Percentiles rank a stretch among this genome's conserved stretches.
These are phyloP conservation scores for Podaxis sp. DNA, from an alignment of 768 basidiomycete species.

Conservation along the genomic window DNA sequence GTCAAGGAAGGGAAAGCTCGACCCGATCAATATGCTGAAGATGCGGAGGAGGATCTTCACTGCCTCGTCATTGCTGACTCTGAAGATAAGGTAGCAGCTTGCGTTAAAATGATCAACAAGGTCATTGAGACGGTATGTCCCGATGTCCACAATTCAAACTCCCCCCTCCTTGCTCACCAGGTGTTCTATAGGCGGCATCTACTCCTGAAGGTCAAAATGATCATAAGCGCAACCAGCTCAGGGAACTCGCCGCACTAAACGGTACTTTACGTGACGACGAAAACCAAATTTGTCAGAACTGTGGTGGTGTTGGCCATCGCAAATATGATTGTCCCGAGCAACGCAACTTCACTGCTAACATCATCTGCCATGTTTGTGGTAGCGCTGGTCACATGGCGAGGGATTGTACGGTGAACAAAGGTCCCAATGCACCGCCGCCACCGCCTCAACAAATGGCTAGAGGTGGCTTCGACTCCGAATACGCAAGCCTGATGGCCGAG, in stretches of 20 bases:
- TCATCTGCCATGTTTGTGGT: conserved; percentile 98
- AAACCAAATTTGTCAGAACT: conserved; percentile 98
- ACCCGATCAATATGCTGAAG: conserved; percentile 91
- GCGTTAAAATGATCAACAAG: conserved; percentile 94
- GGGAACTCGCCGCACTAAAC: conserved; percentile 95
- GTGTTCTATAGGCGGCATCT: conserved; percentile 77
- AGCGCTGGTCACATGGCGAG: conserved; percentile 99
- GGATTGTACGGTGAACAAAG: conserved; percentile 93
- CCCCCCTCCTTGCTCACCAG: neutral
- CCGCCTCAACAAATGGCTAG: conserved; percentile 55
- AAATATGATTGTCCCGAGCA: conserved; percentile 99
- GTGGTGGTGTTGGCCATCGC: conserved; percentile 90
- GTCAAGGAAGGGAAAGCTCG: conserved; percentile 98
- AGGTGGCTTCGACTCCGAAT: conserved; percentile 95
- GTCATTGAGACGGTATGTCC: conserved; percentile 93
- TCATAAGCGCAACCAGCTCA: conserved; percentile 98
- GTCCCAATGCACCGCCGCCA: conserved; percentile 65
- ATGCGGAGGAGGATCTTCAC: conserved; percentile 98
- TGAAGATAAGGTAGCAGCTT: conserved; percentile 86
- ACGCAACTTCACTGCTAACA: conserved; percentile 97
- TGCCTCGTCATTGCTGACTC: conserved; percentile 93
- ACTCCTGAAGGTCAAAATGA: conserved; percentile 99
- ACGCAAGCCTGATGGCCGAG: conserved; percentile 96
- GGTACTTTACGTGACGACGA: conserved; percentile 99
- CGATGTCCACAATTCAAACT: neutral